A percentile compares a stretch with the other conserved stretches of the same genome.
phyloP scores from a whole-genome alignment of 257 asterid species.

The Solanum medicagineum region DNA sequence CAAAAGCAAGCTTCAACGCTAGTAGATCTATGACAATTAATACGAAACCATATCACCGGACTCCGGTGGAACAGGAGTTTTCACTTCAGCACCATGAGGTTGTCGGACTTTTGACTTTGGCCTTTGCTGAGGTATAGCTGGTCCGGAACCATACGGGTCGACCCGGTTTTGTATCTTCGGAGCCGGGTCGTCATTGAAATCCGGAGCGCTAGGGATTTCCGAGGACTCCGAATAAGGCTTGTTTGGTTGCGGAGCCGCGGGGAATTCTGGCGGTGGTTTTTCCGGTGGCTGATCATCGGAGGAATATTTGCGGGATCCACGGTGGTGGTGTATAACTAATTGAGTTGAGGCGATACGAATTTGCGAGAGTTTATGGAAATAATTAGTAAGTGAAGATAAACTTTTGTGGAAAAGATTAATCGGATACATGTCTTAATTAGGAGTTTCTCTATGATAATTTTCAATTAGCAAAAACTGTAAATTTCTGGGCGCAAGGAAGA shows the following conservation, averaged over 20 bases:
- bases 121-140: not conserved
- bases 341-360: not conserved
- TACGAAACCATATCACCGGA: not conserved
- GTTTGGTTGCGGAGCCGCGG: not conserved
- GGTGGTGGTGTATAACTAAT: not conserved
- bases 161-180: not conserved
- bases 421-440: not conserved
- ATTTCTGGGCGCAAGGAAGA: not conserved
- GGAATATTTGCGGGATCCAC: not conserved
- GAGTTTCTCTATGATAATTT: not conserved
- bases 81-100: constrained; percentile 5
- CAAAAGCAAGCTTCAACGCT: not conserved
- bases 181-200: not conserved
- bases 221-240: not conserved
- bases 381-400: not conserved
- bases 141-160: not conserved
- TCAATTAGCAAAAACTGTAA: too few relatives aligned
- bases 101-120: not conserved
- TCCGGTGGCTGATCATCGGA: not conserved
- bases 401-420: not conserved
- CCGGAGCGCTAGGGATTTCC: not conserved
- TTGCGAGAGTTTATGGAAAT: not conserved
- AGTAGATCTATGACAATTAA: not conserved
- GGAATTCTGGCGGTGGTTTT: not conserved
- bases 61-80: not conserved